Evolutionary conservation across 164 flowering plant species (phyloP).

Genomic region (Piper longum): DNA sequence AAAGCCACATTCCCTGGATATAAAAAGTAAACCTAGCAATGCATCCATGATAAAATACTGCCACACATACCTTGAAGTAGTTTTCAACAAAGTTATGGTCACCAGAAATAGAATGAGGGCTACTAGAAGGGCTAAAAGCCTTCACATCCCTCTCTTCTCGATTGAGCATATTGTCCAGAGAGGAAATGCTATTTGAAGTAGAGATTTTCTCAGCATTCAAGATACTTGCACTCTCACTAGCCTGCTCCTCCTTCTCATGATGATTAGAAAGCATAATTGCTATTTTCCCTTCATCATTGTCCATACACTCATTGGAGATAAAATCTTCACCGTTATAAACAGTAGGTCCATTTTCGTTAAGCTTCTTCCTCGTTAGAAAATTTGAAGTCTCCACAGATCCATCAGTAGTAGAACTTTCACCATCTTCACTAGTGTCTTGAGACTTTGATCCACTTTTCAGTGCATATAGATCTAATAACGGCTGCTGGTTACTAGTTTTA

Average conservation of each 20-base stretch:
- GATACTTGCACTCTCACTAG: slow-evolving; percentile 8
- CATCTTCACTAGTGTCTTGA: slow-evolving; percentile 17
- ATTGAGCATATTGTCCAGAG: too few species aligned
- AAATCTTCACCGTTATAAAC: background rate
- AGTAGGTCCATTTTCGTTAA: background rate
- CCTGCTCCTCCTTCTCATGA: slow-evolving; percentile 14
- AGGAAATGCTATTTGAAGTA: too few species aligned
- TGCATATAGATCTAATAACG: slow-evolving; percentile 63
- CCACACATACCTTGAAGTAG: slow-evolving; percentile 69
- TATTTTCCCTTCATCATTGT: slow-evolving; percentile 8
- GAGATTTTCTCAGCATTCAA: background rate
- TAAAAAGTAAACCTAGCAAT: background rate
- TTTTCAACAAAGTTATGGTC: slow-evolving; percentile 93
- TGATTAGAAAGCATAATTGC: background rate
- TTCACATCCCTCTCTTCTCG: too few species aligned
- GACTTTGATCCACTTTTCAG: slow-evolving; percentile 17
- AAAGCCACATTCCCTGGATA: background rate
- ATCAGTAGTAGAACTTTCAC: slow-evolving; percentile 10
- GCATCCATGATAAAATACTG: background rate
- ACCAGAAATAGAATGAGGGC: slow-evolving; percentile 45
- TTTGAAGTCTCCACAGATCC: slow-evolving; percentile 6
- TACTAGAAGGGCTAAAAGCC: slow-evolving; percentile 13
- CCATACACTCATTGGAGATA: slow-evolving; percentile 5
- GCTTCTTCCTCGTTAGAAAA: slow-evolving; percentile 12
- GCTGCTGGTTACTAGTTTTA: slow-evolving; percentile 46